phyloP scores from a whole-genome alignment of 306 rosid genomes.

The Abrus precatorius region DNA sequence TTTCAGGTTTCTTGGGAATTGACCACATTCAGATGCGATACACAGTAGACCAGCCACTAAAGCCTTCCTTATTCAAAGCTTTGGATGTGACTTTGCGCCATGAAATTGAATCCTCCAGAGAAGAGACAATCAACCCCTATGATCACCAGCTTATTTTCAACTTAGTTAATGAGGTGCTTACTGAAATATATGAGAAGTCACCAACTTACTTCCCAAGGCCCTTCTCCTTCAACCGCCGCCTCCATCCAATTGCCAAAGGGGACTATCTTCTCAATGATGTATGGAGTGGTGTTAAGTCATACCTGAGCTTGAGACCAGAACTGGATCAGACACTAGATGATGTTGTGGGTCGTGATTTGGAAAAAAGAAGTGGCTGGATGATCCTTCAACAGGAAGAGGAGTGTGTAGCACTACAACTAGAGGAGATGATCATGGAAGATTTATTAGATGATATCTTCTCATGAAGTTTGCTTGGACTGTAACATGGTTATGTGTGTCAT shows the following conservation, averaged over 20 bases:
- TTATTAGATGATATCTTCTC: conserved; percentile 72
- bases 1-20: conserved; percentile 64
- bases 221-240: conserved; percentile 56
- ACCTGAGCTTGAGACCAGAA: conserved; percentile 76
- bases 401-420: conserved; percentile 74
- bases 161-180: conserved; percentile 70
- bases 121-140: conserved; percentile 39
- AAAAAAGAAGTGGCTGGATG: conserved; percentile 74
- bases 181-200: conserved; percentile 65
- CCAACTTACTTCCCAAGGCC: conserved; percentile 69
- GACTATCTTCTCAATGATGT: conserved; percentile 65
- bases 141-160: conserved; percentile 74
- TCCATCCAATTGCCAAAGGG: conserved; percentile 66
- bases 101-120: conserved; percentile 53
- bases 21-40: conserved; percentile 57
- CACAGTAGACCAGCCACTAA: conserved; percentile 65
- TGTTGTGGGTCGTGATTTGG: conserved; percentile 73
- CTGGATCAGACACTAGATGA: conserved; percentile 80
- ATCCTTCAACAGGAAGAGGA: conserved; percentile 78
- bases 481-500: background rate
- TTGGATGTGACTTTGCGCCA: conserved; percentile 52
- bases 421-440: conserved; percentile 75
- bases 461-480: conserved; percentile 34
- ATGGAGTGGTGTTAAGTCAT: conserved; percentile 55
- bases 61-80: conserved; percentile 60